Conservation (phyloP, 495 filamentous ascomycete genomes). For the Podospora australis region DNA sequence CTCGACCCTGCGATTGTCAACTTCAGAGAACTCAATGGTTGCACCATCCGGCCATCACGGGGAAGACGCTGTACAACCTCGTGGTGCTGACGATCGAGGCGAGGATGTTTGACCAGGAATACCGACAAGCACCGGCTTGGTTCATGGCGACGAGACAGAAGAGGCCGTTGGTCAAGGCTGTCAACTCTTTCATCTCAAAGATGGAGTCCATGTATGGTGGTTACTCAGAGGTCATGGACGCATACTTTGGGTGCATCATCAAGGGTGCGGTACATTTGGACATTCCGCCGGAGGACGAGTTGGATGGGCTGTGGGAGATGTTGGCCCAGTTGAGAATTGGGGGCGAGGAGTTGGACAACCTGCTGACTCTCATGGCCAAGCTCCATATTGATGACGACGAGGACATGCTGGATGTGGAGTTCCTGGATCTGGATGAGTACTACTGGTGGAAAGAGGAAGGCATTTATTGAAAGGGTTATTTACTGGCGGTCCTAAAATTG, state of each 20-base stretch:
- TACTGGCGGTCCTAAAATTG: no score
- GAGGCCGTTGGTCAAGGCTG: not conserved
- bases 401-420: conserved; percentile 4
- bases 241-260: not conserved
- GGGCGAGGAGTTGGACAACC: not conserved
- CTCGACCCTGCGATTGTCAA: no score
- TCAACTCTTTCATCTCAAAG: not conserved
- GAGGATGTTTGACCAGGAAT: not conserved
- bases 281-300: not conserved
- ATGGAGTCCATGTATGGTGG: not conserved
- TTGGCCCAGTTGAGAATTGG: not conserved
- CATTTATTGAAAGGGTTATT: no score
- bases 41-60: not conserved
- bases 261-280: conserved; percentile 1
- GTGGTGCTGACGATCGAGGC: not conserved
- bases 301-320: not conserved
- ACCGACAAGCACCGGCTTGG: not conserved
- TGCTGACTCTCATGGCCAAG: not conserved
- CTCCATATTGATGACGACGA: conserved; percentile 2
- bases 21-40: no score
- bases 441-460: not conserved
- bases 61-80: not conserved
- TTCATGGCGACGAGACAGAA: not conserved
- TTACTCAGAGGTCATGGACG: not conserved
- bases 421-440: not conserved